Conservation (phyloP, 108 stramenopile species). For the Cyclotella kingstonii region DNA sequence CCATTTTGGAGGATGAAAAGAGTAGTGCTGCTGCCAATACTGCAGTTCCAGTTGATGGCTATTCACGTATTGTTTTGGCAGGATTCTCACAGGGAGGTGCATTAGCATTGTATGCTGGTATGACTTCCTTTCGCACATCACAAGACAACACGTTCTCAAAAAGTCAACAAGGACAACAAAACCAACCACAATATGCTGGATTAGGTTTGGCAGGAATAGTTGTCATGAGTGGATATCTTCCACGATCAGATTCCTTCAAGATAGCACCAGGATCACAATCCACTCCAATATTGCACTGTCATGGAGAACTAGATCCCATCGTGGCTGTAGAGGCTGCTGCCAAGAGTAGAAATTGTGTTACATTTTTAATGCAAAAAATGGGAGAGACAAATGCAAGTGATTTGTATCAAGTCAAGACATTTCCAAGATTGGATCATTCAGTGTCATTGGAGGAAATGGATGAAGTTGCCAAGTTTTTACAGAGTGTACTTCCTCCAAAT, state of each 20-base stretch:
- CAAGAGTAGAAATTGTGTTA: constrained; percentile 19
- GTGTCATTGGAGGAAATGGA: constrained; percentile 51
- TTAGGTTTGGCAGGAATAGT: constrained; percentile 49
- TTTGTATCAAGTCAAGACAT: constrained; percentile 46
- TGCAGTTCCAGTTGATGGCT: constrained; percentile 1
- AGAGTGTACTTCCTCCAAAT: constrained; percentile 38
- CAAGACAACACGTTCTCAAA: too few relatives aligned
- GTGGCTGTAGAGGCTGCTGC: constrained; percentile 44
- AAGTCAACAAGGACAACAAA: background rate
- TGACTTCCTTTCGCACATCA: constrained; percentile 40
- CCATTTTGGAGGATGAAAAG: too few relatives aligned
- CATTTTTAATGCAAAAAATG: constrained; percentile 15
- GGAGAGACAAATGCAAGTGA: constrained; percentile 28
- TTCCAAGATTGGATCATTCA: constrained; percentile 47
- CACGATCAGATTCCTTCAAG: constrained; percentile 39
- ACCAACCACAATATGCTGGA: too few relatives aligned
- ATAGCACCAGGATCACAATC: constrained; percentile 35
- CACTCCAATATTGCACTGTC: constrained; percentile 60
- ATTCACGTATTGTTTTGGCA: constrained; percentile 53
- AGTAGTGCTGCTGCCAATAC: constrained; percentile 24
- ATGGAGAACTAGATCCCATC: constrained; percentile 55
- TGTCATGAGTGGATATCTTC: constrained; percentile 59
- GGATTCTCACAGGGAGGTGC: constrained; percentile 74
- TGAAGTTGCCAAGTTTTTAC: constrained; percentile 39
- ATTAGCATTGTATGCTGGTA: constrained; percentile 54